Conservation (phyloP, 495 filamentous ascomycete genomes). For the Lasiosphaeria hispida region DNA sequence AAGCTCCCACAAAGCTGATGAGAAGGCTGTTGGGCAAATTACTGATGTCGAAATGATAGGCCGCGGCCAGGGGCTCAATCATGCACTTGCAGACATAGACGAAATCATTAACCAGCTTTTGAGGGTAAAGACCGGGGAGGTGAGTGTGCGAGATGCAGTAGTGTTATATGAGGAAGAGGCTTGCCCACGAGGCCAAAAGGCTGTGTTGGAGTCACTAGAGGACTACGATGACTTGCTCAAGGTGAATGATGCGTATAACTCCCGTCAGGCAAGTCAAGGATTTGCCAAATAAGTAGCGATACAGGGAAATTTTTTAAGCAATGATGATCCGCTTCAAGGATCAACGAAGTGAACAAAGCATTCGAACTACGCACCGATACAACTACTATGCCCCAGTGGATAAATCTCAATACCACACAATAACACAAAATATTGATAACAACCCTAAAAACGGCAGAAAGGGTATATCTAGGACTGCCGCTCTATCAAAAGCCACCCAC, state of each 20-base stretch:
- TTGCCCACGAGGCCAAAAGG: constrained; percentile 3
- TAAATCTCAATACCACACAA: too few species aligned
- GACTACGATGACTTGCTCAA: not conserved
- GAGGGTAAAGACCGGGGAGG: not conserved
- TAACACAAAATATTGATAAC: too few species aligned
- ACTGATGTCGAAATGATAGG: not conserved
- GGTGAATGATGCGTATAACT: not conserved
- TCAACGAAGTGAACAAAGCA: too few species aligned
- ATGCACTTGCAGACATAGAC: constrained; percentile 7
- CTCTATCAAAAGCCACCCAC: too few species aligned
- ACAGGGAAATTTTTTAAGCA: too few species aligned
- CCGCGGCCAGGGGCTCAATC: constrained; percentile 14
- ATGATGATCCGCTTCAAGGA: too few species aligned
- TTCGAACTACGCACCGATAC: too few species aligned
- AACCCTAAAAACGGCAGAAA: too few species aligned
- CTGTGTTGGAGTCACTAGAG: constrained; percentile 2
- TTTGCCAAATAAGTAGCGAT: not conserved
- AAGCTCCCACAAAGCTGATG: not conserved
- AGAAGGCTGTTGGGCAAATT: too few species aligned
- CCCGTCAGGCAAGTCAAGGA: not conserved
- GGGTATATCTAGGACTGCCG: too few species aligned
- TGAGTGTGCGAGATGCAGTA: not conserved
- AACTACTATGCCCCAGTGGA: too few species aligned
- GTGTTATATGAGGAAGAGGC: constrained; percentile 2
- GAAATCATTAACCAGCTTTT: not conserved